Evolutionary conservation across 139 green algal genomes (phyloP).

Genomic region (Nannochloris sp.): DNA sequence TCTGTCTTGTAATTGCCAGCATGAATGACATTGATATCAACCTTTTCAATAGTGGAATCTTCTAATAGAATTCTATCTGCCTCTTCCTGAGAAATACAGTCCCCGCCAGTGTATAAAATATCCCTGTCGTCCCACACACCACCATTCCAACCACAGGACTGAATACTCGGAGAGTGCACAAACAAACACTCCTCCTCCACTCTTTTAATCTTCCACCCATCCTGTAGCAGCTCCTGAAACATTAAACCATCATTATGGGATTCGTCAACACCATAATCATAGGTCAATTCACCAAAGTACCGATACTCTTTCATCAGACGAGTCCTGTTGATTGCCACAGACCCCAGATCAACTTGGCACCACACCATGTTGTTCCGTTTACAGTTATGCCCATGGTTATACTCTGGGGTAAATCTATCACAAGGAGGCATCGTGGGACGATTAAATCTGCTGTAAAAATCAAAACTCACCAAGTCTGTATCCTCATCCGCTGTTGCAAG

Average conservation of each 20-base stretch:
- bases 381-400: conserved; percentile 27
- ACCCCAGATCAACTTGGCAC: conserved; percentile 67
- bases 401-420: conserved; percentile 45
- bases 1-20: background rate
- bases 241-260: conserved; percentile 62
- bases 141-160: conserved; percentile 44
- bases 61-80: conserved; percentile 14
- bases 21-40: background rate
- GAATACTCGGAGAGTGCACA: conserved; percentile 53
- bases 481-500: background rate
- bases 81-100: conserved; percentile 26
- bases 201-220: conserved; percentile 36
- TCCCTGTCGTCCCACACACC: conserved; percentile 62
- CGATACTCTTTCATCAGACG: conserved; percentile 47
- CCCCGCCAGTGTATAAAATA: conserved; percentile 29
- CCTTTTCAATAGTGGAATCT: conserved; percentile 19
- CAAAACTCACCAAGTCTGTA: conserved; percentile 56
- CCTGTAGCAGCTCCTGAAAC: conserved; percentile 29
- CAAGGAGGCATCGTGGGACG: conserved; percentile 55
- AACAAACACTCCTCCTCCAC: conserved; percentile 47
- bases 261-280: conserved; percentile 16
- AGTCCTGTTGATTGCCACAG: conserved; percentile 44
- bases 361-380: conserved; percentile 53
- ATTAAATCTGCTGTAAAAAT: conserved; percentile 77
- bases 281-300: conserved; percentile 39